Conservation (phyloP, 2,329 filamentous ascomycete species). For the Ophiocordyceps camponoti-rufipedis region DNA sequence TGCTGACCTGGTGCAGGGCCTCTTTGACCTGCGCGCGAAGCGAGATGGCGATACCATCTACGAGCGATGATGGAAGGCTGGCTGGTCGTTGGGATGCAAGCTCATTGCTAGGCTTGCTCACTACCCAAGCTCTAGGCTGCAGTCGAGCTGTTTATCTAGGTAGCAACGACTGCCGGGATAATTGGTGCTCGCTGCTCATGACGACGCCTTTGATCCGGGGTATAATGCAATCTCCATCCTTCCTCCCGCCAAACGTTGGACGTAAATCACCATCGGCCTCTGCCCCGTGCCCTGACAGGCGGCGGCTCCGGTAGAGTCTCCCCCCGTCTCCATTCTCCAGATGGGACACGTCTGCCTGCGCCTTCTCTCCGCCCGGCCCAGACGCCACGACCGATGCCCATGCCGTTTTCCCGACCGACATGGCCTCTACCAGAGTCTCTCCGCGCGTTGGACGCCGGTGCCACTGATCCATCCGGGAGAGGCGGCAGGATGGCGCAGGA, state of each 20-base stretch:
- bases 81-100: constrained; percentile 3
- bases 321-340: constrained; percentile 49
- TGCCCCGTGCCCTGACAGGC: constrained; percentile 9
- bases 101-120: background rate
- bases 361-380: constrained; percentile 21
- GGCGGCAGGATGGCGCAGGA: constrained; percentile 68
- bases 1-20: constrained; percentile 42
- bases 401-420: constrained; percentile 9
- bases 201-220: constrained; percentile 4
- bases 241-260: background rate
- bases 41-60: constrained; percentile 66
- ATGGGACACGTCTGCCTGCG: constrained; percentile 14
- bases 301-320: constrained; percentile 39
- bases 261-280: constrained; percentile 10
- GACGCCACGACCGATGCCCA: constrained; percentile 16
- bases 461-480: constrained; percentile 53
- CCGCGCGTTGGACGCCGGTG: constrained; percentile 30
- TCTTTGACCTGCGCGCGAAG: constrained; percentile 74
- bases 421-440: constrained; percentile 9
- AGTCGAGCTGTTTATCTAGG: background rate
- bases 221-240: constrained; percentile 8
- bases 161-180: background rate
- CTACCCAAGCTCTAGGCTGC: background rate
- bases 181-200: background rate
- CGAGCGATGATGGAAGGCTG: constrained; percentile 43